Evolutionary conservation across 2,329 filamentous ascomycete species (phyloP), one percentile per base, ranked within the genome.

Genomic region (Penicillium sp.): DNA sequence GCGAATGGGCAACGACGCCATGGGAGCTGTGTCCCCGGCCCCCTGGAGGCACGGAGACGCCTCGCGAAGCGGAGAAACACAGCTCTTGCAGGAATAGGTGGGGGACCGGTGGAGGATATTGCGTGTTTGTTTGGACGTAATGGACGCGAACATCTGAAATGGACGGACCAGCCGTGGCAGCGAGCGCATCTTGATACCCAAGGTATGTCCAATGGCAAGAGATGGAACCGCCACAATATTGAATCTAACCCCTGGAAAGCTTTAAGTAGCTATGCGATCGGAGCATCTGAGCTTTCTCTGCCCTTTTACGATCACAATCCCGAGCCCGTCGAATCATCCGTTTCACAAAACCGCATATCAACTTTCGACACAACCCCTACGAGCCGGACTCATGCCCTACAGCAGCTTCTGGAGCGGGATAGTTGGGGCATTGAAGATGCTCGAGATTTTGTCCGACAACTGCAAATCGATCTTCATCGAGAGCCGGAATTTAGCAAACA

Each of bases 21-120:
- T 78, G 83, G 81, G 59, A 85, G 83, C 73, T 77, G 78, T 57
- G 80, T 84, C 3, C 84, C 84, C 9, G 84, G 84, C 2, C 84
- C 84, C 63, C 72, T 86, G 71, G 84, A 87, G 69, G 83, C 84
- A 39, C 78, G 80, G 55, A 76, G 78, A 63, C 75, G 84, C 46
- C 72, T 79, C 39, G 74, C 81, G 2, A 84, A 78, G 67, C 75
- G 84, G 48, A 76, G 78, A 46, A 84, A 85, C 71, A 81, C 75
- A 46, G 75, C 73, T 15, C 62, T 79, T 9, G 76, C 78, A 27
- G 67, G 71, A 15, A 51, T 67, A 37, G 64, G 65, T 21, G 64
- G 60, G 6, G 64, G 63, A 3, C 50, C 64, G 8, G 52, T 63
- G 15, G 63, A 74, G 27, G 74, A 78, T 59, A 67, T 75, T 45